phyloP scores from a whole-genome alignment of 2,329 filamentous ascomycete genomes.

The Dactylellina sp. region DNA sequence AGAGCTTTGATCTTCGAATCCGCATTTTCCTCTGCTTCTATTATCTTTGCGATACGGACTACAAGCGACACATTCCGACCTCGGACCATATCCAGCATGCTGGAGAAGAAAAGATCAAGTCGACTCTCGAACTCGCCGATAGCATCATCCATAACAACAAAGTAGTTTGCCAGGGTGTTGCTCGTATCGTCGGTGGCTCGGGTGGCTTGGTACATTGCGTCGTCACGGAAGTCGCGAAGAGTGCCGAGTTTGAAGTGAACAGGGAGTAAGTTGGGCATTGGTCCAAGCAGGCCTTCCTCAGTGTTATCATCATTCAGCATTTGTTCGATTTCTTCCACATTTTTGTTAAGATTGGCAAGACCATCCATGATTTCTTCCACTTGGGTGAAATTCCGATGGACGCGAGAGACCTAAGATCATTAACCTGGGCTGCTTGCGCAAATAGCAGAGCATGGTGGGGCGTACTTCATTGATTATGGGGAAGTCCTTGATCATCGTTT shows the following conservation, averaged over 20 bases:
- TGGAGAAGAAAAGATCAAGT: slow-evolving; percentile 86
- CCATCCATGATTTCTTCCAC: slow-evolving; percentile 93
- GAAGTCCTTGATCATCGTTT: slow-evolving; percentile 98
- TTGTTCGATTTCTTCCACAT: slow-evolving; percentile 78
- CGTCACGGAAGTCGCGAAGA: slow-evolving; percentile 91
- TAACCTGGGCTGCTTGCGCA: slow-evolving; percentile 24
- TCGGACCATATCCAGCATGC: slow-evolving; percentile 86
- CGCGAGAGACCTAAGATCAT: slow-evolving; percentile 74
- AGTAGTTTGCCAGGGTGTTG: slow-evolving; percentile 88
- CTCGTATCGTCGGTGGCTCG: slow-evolving; percentile 81
- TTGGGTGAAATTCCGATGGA: slow-evolving; percentile 94
- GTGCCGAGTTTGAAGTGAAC: slow-evolving; percentile 93
- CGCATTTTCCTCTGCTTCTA: slow-evolving; percentile 96
- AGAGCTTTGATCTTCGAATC: slow-evolving; percentile 90
- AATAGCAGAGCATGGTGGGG: neutral
- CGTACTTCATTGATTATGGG: slow-evolving; percentile 82
- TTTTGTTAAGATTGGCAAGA: slow-evolving; percentile 85
- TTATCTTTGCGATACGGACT: slow-evolving; percentile 88
- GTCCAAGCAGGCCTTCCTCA: slow-evolving; percentile 69
- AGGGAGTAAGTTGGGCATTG: slow-evolving; percentile 89
- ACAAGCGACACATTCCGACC: slow-evolving; percentile 88
- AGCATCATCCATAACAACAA: slow-evolving; percentile 83
- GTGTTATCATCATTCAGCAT: slow-evolving; percentile 83
- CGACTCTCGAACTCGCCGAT: slow-evolving; percentile 97
- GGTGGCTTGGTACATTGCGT: slow-evolving; percentile 95